These are phyloP conservation scores for Penicillium rolfsii DNA, from an alignment of 2,329 filamentous ascomycete species.

Conservation along the genomic window DNA sequence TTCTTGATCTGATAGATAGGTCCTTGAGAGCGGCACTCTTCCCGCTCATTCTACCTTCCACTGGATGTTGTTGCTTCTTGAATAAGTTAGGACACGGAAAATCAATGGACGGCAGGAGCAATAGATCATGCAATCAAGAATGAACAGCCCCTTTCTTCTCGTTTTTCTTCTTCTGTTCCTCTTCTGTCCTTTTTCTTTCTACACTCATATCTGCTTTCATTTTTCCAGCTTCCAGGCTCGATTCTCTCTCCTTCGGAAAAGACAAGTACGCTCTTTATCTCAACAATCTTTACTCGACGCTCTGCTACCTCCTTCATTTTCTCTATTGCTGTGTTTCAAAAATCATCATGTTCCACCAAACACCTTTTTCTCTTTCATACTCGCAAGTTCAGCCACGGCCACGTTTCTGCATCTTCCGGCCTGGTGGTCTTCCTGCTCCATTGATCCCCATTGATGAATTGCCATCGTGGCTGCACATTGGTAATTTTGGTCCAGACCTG, in stretches of 20 bases:
- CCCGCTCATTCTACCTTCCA: neutral
- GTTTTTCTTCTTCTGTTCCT: neutral
- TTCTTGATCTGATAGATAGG: neutral
- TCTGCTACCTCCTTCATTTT: constrained; percentile 4
- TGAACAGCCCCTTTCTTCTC: neutral
- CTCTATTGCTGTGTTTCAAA: neutral
- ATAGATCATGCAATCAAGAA: constrained; percentile 1
- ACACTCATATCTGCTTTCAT: constrained; percentile 16
- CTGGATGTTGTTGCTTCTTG: neutral
- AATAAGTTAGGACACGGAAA: neutral
- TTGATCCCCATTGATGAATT: constrained; percentile 51
- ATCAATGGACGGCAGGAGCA: neutral
- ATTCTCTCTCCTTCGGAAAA: constrained; percentile 5
- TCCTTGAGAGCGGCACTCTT: neutral
- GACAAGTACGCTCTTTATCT: constrained; percentile 7
- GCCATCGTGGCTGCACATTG: constrained; percentile 41
- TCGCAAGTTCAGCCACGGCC: constrained; percentile 19
- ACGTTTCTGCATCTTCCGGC: constrained; percentile 45
- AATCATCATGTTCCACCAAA: constrained; percentile 18
- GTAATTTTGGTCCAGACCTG: constrained; percentile 30
- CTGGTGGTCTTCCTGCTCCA: constrained; percentile 41
- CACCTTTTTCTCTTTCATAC: constrained; percentile 5
- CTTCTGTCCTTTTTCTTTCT: constrained; percentile 6
- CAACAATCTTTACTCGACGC: constrained; percentile 5
- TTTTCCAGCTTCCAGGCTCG: neutral